Evolutionary conservation across 2,329 filamentous ascomycete species (phyloP), one percentile per base, ranked within the genome.

Genomic region (Sphaerulina musiva): DNA sequence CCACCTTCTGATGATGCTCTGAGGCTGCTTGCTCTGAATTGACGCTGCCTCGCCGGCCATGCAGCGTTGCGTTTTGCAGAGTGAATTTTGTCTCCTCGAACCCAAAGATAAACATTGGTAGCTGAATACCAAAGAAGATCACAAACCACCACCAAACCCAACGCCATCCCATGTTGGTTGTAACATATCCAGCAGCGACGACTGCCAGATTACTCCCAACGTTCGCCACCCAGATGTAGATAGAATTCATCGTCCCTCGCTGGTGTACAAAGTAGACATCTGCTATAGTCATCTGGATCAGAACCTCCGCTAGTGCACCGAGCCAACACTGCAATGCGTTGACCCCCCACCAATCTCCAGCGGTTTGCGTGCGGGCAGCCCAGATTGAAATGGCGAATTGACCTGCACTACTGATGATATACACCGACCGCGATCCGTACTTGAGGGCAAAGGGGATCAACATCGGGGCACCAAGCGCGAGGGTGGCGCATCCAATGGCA

Each of bases 391-490:
- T 72, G 0, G 70, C 70, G 46, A 79, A 70, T 68, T 80, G 76
- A 53, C 77, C 72, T 39, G 73, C 60, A 53, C 73, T 75, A 39
- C 74, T 72, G 17, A 75, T 36, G 3, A 79, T 65, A 62, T 78
- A 80, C 3, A 80, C 72, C 1, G 78, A 76, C 2, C 78, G 70
- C 17, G 74, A 72, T 11, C 78, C 78, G 53, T 74, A 69, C 51
- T 78, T 76, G 48, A 78, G 75, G 2, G 77, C 77, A 4, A 80
- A 66, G 0, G 78, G 77, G 47, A 80, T 68, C 60, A 80, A 76
- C 39, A 79, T 71, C 1, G 72, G 73, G 1, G 77, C 62, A 4
- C 76, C 77, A 17, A 79, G 71, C 34, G 71, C 69, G 11, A 80
- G 69, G 36, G 78, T 75, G 1, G 69, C 76, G 48, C 68, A 76